Percentiles rank a stretch among this genome's conserved stretches.
Conservation (phyloP, 1,284 basidiomycete genomes). For the Pholiota adiposa region DNA sequence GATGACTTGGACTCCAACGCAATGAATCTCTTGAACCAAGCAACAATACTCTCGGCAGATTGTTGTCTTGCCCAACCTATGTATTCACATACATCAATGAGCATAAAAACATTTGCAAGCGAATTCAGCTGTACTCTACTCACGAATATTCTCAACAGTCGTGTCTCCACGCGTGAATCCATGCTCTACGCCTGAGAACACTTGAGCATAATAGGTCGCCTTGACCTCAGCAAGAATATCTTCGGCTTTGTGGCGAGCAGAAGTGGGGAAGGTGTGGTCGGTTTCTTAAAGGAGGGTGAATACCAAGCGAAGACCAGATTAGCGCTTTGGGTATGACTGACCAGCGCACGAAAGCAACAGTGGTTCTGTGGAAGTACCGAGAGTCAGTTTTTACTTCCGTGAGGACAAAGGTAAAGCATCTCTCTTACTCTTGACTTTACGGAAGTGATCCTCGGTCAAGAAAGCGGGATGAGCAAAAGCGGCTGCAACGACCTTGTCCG, state of each 20-base stretch:
- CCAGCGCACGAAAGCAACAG: constrained; percentile 58
- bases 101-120: neutral
- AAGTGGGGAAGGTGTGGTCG: constrained; percentile 47
- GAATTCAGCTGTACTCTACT: constrained; percentile 29
- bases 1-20: constrained; percentile 1
- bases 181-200: constrained; percentile 53
- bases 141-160: constrained; percentile 43
- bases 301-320: no score
- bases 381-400: no score
- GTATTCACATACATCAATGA: neutral
- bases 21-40: constrained; percentile 50
- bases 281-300: constrained; percentile 38
- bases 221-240: constrained; percentile 47
- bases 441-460: constrained; percentile 52
- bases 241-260: constrained; percentile 48
- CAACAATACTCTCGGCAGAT: constrained; percentile 47
- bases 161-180: constrained; percentile 48
- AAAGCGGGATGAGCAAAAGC: constrained; percentile 61
- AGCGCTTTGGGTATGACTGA: constrained; percentile 16
- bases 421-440: constrained; percentile 51
- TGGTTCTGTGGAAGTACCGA: constrained; percentile 42
- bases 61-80: constrained; percentile 67
- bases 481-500: constrained; percentile 50
- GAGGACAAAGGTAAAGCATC: no score
- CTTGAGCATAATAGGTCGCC: constrained; percentile 49